Conservation (phyloP, 2,329 filamentous ascomycete species). For the Tolypocladium tropicale region DNA sequence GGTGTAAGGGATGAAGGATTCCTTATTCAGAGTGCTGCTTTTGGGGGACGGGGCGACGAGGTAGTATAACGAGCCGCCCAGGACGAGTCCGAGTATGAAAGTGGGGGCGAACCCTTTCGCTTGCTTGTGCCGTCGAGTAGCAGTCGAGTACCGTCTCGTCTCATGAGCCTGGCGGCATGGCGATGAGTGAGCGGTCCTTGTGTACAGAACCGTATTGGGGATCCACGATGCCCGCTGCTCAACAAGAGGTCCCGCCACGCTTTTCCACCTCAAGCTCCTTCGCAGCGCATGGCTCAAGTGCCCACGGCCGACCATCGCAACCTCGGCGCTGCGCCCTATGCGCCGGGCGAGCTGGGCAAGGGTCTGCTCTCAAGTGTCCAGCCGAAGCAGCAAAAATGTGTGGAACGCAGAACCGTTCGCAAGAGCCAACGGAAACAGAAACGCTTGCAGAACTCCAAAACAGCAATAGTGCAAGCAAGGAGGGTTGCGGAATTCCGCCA, state of each 20-base stretch:
- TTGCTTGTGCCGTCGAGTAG: slow-evolving; percentile 14
- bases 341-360: no score
- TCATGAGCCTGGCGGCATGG: not conserved
- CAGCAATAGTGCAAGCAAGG: not conserved
- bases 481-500: no score
- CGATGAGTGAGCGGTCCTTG: not conserved
- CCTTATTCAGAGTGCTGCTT: slow-evolving; percentile 38
- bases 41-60: slow-evolving; percentile 11
- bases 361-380: not conserved
- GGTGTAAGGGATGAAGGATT: slow-evolving; percentile 55
- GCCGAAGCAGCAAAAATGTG: not conserved
- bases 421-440: not conserved
- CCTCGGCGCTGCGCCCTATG: not conserved
- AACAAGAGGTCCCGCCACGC: not conserved
- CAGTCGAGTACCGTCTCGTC: not conserved
- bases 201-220: no score
- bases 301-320: not conserved
- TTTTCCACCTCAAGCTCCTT: not conserved
- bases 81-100: slow-evolving; percentile 10
- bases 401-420: not conserved
- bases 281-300: not conserved
- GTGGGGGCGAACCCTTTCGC: slow-evolving; percentile 13
- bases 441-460: not conserved
- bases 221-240: not conserved
- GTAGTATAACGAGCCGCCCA: slow-evolving; percentile 16